Conservation (phyloP, 345 rosid species). For the Gossypium turneri region DNA sequence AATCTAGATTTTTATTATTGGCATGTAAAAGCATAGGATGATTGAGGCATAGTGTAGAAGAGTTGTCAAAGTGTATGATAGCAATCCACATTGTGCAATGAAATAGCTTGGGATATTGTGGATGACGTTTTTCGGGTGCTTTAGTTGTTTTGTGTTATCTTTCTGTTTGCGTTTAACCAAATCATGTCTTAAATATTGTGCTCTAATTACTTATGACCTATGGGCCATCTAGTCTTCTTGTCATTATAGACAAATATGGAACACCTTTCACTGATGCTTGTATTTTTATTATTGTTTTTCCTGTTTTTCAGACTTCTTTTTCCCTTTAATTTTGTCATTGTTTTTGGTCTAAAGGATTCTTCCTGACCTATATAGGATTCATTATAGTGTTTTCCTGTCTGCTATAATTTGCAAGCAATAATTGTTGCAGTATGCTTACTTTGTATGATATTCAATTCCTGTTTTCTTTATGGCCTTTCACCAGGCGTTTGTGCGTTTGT, state of each 20-base stretch:
- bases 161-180: too few relatives aligned
- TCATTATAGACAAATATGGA: too few relatives aligned
- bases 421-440: background rate
- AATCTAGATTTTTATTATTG: background rate
- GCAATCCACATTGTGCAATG: background rate
- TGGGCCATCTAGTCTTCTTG: too few relatives aligned
- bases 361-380: background rate
- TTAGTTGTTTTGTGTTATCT: background rate
- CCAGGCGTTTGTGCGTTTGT: background rate
- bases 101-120: background rate
- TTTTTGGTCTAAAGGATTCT: background rate
- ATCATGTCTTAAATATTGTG: too few relatives aligned
- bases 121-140: too few relatives aligned
- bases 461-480: background rate
- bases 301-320: background rate
- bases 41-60: background rate
- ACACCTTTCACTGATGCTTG: background rate
- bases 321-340: background rate
- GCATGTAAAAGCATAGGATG: background rate
- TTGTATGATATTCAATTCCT: background rate
- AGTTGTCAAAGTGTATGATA: background rate
- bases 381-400: background rate
- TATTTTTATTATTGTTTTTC: background rate
- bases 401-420: background rate
- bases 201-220: too few relatives aligned